Evolutionary conservation across 495 filamentous ascomycete species (phyloP).

Genomic region (Penicillium pancosmium): DNA sequence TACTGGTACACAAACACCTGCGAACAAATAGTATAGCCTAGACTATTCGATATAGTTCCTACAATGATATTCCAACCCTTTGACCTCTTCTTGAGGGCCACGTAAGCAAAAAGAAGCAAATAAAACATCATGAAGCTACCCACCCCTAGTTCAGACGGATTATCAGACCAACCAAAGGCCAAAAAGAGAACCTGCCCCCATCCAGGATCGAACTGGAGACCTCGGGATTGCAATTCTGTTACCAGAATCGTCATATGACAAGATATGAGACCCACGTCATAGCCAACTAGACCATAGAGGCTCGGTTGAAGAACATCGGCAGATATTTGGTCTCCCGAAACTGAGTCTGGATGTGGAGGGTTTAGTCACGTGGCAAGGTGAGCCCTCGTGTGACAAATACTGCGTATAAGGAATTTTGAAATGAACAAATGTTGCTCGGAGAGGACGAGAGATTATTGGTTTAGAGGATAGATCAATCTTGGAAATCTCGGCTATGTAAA

Average conservation of each 20-base stretch:
- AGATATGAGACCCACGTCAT: constrained; percentile 33
- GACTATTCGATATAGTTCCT: no score
- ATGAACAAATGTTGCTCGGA: no score
- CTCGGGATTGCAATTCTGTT: constrained; percentile 30
- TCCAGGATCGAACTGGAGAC: constrained; percentile 32
- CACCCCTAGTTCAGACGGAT: no score
- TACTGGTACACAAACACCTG: no score
- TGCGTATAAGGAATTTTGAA: neutral
- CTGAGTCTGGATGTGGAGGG: neutral
- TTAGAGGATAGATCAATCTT: no score
- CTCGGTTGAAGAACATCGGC: neutral
- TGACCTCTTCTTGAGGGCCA: no score
- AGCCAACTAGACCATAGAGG: constrained; percentile 31
- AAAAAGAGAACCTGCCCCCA: constrained; percentile 19
- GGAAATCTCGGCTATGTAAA: no score
- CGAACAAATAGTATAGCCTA: no score
- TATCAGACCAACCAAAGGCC: neutral
- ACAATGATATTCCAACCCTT: no score
- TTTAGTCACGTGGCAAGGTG: constrained; percentile 1
- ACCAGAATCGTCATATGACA: constrained; percentile 24
- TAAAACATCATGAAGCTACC: no score
- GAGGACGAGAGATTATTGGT: no score
- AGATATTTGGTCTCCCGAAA: neutral
- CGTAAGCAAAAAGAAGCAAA: no score
- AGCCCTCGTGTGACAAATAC: neutral